These are phyloP conservation scores for Ogataea trehaloabstinens DNA, from an alignment of 805 yeast species.

Conservation along the genomic window DNA sequence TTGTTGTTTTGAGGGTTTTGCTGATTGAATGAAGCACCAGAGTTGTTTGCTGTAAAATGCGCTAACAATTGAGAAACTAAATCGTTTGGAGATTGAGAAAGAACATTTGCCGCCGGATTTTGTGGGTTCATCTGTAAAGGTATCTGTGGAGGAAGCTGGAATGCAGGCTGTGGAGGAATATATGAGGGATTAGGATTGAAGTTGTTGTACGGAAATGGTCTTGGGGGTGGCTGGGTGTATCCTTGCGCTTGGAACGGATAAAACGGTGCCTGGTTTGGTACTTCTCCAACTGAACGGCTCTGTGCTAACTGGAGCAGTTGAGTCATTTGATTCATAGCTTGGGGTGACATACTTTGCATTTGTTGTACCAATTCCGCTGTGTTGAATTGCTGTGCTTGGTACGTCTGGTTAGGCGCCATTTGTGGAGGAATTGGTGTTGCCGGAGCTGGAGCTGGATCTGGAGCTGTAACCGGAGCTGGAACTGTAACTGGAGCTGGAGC, in stretches of 20 bases:
- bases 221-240: constrained; percentile 1
- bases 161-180: too few relatives aligned
- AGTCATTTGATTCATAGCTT: constrained; percentile 22
- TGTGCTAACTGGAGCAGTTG: constrained; percentile 22
- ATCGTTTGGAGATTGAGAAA: not conserved
- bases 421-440: constrained; percentile 5
- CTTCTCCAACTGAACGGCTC: constrained; percentile 8
- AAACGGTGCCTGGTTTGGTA: not conserved
- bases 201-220: too few relatives aligned
- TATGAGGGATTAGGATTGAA: too few relatives aligned
- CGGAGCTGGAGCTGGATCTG: constrained; percentile 3
- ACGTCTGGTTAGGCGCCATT: not conserved
- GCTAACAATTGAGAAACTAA: constrained; percentile 1
- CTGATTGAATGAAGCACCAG: not conserved
- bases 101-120: not conserved
- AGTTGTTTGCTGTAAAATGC: not conserved
- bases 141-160: not conserved
- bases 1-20: not conserved
- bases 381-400: constrained; percentile 3
- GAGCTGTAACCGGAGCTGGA: constrained; percentile 14
- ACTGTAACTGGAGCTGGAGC: constrained; percentile 17
- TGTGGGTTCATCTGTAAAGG: not conserved
- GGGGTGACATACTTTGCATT: constrained; percentile 13
- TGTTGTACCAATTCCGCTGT: constrained; percentile 6
- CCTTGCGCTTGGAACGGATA: not conserved